Evolutionary conservation across 306 rosid species (phyloP), one percentile per base, ranked within the genome.

Genomic region (Mimosa pudica): DNA sequence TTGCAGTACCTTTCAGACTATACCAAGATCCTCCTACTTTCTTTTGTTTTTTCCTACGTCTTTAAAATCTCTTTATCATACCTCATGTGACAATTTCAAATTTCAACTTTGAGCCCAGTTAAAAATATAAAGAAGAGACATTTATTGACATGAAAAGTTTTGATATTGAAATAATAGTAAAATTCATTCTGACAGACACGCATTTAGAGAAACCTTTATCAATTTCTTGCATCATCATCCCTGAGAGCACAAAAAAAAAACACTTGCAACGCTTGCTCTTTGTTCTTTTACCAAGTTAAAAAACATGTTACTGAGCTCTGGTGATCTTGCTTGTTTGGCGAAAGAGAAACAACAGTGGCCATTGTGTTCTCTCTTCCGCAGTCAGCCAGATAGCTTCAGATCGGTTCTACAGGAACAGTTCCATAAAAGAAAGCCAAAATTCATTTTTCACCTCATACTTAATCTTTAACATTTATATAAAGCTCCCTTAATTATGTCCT

Each of bases 401-500:
- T 68, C 44, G 4, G n/a, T 68, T 18, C 35, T 5, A 0, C 73
- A 3, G 36, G 42, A 67, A 66, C 38, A 38, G 30, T 48, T 7
- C 1, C 14, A 8, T 30, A 17, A 41, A 18, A 2, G 8, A n/a
- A 54, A 14, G 49, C 52, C 73, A 44, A 42, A 17, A 18, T 8
- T 44, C 10, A 17, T 54, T n/a, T 55, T 18, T 8, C 52, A 8
- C 17, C 24, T 0, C 55, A 69, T 9, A 24, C 38, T 44, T 44
- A 10, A 42, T 67, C 14, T 41, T 70, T 4, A 46, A 46, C 41
- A 70, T 46, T 65, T 20, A 78, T 48, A 33, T 2, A 67, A 52
- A 13, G 69, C 10, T 36, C 62, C 62, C 63, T 80, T 47, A 49
- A 20, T 57, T 11, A 35, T 45, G 51, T 74, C 74, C 70, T 32